phyloP scores from a whole-genome alignment of 495 filamentous ascomycete species.

The Penicillium paxilli region DNA sequence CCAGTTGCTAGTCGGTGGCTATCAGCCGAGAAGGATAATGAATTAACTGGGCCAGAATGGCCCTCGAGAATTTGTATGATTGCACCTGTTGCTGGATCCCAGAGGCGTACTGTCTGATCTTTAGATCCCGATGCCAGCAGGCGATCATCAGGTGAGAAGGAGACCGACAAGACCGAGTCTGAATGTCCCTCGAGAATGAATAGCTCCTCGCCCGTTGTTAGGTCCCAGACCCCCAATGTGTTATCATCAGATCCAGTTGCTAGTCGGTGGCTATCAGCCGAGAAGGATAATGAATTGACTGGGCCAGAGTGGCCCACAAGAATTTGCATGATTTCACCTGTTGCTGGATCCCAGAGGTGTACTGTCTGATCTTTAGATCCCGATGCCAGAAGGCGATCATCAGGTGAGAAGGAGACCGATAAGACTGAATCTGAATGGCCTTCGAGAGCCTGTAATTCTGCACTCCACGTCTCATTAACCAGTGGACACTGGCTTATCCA shows the following conservation, averaged over 20 bases:
- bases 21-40: neutral
- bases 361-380: slow-evolving; percentile 32
- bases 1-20: neutral
- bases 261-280: neutral
- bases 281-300: neutral
- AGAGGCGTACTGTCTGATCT: slow-evolving; percentile 28
- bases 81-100: slow-evolving; percentile 7
- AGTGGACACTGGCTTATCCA: slow-evolving; percentile 10
- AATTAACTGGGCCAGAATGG: slow-evolving; percentile 12
- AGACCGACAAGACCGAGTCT: neutral
- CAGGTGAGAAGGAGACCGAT: slow-evolving; percentile 25
- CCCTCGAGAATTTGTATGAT: slow-evolving; percentile 20
- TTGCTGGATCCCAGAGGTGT: slow-evolving; percentile 7
- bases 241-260: neutral
- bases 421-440: neutral
- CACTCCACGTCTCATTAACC: slow-evolving; percentile 9
- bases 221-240: slow-evolving; percentile 29
- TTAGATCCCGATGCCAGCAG: slow-evolving; percentile 30
- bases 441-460: slow-evolving; percentile 13
- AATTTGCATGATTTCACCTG: slow-evolving; percentile 13
- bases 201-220: slow-evolving; percentile 12
- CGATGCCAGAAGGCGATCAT: slow-evolving; percentile 27
- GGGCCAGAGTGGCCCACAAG: slow-evolving; percentile 17
- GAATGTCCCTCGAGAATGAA: slow-evolving; percentile 5
- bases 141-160: slow-evolving; percentile 26